These are phyloP conservation scores for Naegleria fowleri DNA, from an alignment of 208 protist species.

Conservation along the genomic window DNA sequence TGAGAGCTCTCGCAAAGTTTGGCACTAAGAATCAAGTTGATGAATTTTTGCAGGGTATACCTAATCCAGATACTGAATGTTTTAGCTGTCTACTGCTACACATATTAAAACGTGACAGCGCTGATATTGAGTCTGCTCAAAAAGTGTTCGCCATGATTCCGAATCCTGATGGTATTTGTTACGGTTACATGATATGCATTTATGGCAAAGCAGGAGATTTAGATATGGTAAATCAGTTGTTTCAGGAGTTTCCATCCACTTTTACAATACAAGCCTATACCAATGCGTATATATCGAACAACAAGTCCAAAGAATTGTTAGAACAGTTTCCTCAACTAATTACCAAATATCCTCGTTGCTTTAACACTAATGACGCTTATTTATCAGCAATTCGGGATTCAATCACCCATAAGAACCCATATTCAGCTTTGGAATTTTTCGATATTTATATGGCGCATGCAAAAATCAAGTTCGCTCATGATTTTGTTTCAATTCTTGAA, in stretches of 20 bases:
- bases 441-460: not conserved
- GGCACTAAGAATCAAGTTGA: not conserved
- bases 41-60: not conserved
- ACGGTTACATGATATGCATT: not conserved
- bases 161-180: not conserved
- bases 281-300: not conserved
- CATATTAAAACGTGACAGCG: not conserved
- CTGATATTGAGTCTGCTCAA: not conserved
- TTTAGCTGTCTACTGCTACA: not conserved
- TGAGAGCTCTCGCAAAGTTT: not conserved
- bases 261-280: not conserved
- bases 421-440: not conserved
- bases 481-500: not conserved
- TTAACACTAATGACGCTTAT: not conserved
- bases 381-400: not conserved
- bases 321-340: not conserved
- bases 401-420: not conserved
- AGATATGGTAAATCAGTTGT: not conserved
- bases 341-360: not conserved
- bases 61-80: not conserved
- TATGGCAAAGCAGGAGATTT: not conserved
- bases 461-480: not conserved
- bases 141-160: not conserved
- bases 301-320: not conserved
- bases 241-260: not conserved